Conservation (phyloP, 352 stramenopile genomes). For the Halophytophthora batemanensis region DNA sequence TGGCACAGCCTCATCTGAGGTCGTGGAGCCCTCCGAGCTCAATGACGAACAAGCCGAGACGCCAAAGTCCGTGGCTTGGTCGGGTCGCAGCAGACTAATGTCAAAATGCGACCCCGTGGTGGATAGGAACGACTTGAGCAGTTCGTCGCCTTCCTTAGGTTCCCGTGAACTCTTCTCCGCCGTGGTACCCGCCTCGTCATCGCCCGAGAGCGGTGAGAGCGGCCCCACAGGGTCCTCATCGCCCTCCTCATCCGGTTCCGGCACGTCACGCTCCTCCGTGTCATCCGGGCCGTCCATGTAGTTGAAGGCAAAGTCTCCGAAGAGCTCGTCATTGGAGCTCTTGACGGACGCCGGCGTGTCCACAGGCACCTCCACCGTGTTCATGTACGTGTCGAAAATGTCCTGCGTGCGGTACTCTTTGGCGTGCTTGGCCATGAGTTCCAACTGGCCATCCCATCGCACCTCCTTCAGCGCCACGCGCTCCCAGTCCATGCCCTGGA, state of each 20-base stretch:
- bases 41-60: constrained; percentile 57
- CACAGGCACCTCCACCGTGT: constrained; percentile 76
- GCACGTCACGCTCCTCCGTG: constrained; percentile 41
- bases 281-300: constrained; percentile 63
- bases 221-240: constrained; percentile 9
- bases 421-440: constrained; percentile 78
- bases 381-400: constrained; percentile 88
- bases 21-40: constrained; percentile 33
- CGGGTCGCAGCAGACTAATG: constrained; percentile 62
- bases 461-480: constrained; percentile 53
- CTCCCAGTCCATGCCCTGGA: constrained; percentile 85
- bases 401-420: constrained; percentile 78
- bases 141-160: constrained; percentile 26
- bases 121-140: constrained; percentile 45
- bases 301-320: constrained; percentile 84
- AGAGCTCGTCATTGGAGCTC: constrained; percentile 65
- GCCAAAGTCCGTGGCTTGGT: constrained; percentile 67
- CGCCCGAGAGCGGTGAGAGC: constrained; percentile 22
- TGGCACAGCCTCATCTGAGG: constrained; percentile 27
- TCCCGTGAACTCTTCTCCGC: constrained; percentile 13
- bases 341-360: constrained; percentile 82
- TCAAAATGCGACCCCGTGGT: constrained; percentile 67
- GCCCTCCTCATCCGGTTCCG: constrained; percentile 38
- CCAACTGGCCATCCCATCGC: constrained; percentile 63
- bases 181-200: constrained; percentile 17